A percentile compares a stretch with the other conserved stretches of the same genome.
Evolutionary conservation across 306 rosid genomes (phyloP).

Genomic region (Vigna mungo): DNA sequence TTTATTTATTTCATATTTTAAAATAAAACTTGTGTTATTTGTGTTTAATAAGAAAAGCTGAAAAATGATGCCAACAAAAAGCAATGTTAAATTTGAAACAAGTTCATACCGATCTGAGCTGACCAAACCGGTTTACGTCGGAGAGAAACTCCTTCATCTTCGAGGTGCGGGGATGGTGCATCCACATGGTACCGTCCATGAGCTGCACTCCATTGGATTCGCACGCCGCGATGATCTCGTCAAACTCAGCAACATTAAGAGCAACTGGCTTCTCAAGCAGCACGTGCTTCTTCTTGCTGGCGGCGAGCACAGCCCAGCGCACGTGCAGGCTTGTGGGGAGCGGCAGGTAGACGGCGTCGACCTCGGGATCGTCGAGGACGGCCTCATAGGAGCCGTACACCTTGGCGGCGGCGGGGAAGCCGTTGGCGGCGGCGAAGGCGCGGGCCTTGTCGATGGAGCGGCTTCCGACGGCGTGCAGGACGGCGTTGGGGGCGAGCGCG

Average conservation of each 20-base stretch:
- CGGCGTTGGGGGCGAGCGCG: slow-evolving; percentile 64
- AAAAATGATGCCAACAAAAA: neutral
- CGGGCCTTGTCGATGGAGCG: slow-evolving; percentile 77
- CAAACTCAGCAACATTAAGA: slow-evolving; percentile 66
- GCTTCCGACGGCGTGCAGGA: slow-evolving; percentile 73
- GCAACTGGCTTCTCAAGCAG: slow-evolving; percentile 95
- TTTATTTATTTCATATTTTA: too few species aligned
- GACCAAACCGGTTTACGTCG: slow-evolving; percentile 46
- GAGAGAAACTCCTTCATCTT: slow-evolving; percentile 29
- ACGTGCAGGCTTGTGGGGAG: slow-evolving; percentile 84
- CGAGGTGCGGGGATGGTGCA: slow-evolving; percentile 83
- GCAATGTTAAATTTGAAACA: neutral
- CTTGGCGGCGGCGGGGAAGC: slow-evolving; percentile 63
- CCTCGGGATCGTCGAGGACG: slow-evolving; percentile 70
- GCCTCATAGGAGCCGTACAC: slow-evolving; percentile 82
- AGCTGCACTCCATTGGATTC: slow-evolving; percentile 84
- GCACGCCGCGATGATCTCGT: slow-evolving; percentile 61
- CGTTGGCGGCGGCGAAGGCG: slow-evolving; percentile 68
- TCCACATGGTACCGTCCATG: slow-evolving; percentile 98
- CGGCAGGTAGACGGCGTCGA: slow-evolving; percentile 88
- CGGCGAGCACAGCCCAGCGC: slow-evolving; percentile 79
- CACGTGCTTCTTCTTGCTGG: slow-evolving; percentile 82
- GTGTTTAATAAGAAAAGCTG: too few species aligned
- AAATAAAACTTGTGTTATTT: neutral
- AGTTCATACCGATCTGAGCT: slow-evolving; percentile 39